These are phyloP conservation scores for Lobulomyces angularis DNA, from an alignment of 192 early-diverging fungal species.

Conservation along the genomic window DNA sequence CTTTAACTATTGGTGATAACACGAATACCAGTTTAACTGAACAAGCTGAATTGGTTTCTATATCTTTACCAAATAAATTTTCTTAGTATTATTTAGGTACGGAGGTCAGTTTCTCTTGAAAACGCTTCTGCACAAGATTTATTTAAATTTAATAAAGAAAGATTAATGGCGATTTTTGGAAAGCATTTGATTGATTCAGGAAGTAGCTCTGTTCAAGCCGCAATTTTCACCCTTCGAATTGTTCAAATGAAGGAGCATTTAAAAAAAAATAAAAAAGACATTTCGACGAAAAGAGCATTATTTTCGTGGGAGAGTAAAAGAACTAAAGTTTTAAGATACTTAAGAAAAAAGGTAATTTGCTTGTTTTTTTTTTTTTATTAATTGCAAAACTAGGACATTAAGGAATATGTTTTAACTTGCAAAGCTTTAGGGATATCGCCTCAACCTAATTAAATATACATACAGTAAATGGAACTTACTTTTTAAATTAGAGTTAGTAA, in stretches of 20 bases:
- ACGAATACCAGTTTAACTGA: not conserved
- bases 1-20: not conserved
- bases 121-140: slow-evolving; percentile 70
- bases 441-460: too few relatives aligned
- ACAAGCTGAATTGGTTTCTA: not conserved
- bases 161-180: slow-evolving; percentile 66
- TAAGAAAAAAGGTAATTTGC: slow-evolving; percentile 48
- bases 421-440: slow-evolving; percentile 30
- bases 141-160: slow-evolving; percentile 58
- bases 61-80: too few relatives aligned
- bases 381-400: slow-evolving; percentile 20
- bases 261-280: slow-evolving; percentile 71
- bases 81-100: too few relatives aligned
- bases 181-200: slow-evolving; percentile 72
- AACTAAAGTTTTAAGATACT: slow-evolving; percentile 75
- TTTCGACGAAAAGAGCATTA: slow-evolving; percentile 73
- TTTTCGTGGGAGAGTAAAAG: slow-evolving; percentile 70
- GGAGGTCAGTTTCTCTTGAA: slow-evolving; percentile 60
- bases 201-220: slow-evolving; percentile 88
- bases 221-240: slow-evolving; percentile 80
- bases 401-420: slow-evolving; percentile 32
- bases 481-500: too few relatives aligned
- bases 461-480: too few relatives aligned
- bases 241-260: slow-evolving; percentile 75
- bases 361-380: slow-evolving; percentile 2